phyloP scores from a whole-genome alignment of 75 land plant species.

The Cupressus sempervirens region DNA sequence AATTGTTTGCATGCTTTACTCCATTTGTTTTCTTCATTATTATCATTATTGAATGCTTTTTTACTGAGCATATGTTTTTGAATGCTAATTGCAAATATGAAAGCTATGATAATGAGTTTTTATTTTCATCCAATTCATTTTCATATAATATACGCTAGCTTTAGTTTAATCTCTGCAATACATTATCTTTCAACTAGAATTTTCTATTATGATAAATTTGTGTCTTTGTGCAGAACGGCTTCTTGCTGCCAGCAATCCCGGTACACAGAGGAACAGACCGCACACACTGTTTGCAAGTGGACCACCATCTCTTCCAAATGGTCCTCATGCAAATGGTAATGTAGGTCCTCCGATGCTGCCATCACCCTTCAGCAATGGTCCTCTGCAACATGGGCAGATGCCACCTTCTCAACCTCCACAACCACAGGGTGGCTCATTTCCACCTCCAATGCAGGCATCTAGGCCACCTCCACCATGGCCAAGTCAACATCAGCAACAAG shows the following conservation, averaged over 20 bases:
- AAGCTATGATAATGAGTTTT: background rate
- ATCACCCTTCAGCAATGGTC: constrained; percentile 58
- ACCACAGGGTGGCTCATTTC: constrained; percentile 29
- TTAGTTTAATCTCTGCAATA: background rate
- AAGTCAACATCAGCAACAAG: constrained; percentile 49
- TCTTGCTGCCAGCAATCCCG: constrained; percentile 88
- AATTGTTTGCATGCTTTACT: constrained; percentile 3
- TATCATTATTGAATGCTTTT: background rate
- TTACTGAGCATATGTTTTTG: background rate
- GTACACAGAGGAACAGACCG: constrained; percentile 71
- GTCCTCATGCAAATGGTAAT: constrained; percentile 47
- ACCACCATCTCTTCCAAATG: constrained; percentile 67
- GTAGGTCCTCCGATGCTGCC: constrained; percentile 44
- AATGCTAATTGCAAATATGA: background rate
- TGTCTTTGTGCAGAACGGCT: constrained; percentile 62
- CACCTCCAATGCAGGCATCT: constrained; percentile 38
- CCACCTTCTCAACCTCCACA: constrained; percentile 44
- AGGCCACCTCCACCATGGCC: constrained; percentile 54
- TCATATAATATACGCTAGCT: background rate
- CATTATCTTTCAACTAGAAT: background rate
- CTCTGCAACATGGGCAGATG: constrained; percentile 44
- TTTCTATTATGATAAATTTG: background rate
- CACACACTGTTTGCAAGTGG: constrained; percentile 95
- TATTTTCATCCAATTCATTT: background rate
- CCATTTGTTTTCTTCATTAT: background rate